Evolutionary conservation across 139 green algal species (phyloP), one percentile per base, ranked within the genome.

Genomic region (Micractinium conductrix): DNA sequence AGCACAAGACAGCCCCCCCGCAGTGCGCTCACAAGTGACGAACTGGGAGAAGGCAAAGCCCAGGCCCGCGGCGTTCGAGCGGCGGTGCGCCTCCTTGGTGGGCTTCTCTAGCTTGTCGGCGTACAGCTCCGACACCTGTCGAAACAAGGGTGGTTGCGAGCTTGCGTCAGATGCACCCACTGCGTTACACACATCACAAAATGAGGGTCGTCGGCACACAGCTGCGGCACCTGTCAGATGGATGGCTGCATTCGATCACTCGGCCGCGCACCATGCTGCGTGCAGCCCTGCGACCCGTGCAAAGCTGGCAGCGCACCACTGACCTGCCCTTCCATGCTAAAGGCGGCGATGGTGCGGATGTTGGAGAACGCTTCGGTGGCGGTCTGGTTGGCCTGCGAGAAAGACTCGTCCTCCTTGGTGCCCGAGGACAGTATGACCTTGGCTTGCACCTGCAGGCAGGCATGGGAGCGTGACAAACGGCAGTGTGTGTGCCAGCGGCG

Each of bases 1-100:
- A n/a, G n/a, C n/a, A n/a, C n/a, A n/a, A n/a, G n/a, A n/a, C n/a
- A n/a, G n/a, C n/a, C n/a, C n/a, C n/a, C n/a, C n/a, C n/a, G n/a
- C n/a, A n/a, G n/a, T n/a, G n/a, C n/a, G n/a, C n/a, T n/a, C 91
- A 84, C 95, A 96, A 63, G 92, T 93, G 28, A 91, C 85, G n/a
- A 89, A 78, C 67, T 94, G 83, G 42, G 71, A 87, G 38, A 93
- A 88, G 50, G 84, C 92, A 72, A 95, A 91, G 50, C 87, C 89
- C 21, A 91, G 19, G 44, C 92, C 92, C n/a, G 81, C 84, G 2
- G 50, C 76, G 38, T 80, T 73, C 21, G 78, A 84, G 30, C 78
- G 84, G 44, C 55, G 70, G 38, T 79, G 53, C 2, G 89, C 82
- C 43, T 76, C 63, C 58, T 75, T 71, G 4, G 89, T 92, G 14